These are phyloP conservation scores for Candida germanica DNA, from an alignment of 805 yeast genomes.

Conservation along the genomic window DNA sequence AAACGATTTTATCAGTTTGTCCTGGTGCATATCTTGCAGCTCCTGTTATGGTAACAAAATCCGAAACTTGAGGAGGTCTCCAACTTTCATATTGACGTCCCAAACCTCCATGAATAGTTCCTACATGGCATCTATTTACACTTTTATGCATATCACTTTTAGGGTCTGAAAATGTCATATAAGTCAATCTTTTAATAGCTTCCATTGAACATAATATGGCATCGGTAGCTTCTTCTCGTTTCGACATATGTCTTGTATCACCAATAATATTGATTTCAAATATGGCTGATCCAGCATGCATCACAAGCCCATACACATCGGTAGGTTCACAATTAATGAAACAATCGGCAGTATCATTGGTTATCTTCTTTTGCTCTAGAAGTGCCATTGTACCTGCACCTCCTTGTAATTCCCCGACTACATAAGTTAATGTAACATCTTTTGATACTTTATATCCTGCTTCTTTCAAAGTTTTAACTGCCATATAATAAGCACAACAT, in stretches of 20 bases:
- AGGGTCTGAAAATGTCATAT: slow-evolving; percentile 22
- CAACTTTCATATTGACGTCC: slow-evolving; percentile 24
- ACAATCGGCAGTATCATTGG: slow-evolving; percentile 21
- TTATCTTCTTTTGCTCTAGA: slow-evolving; percentile 18
- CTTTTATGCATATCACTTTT: slow-evolving; percentile 19
- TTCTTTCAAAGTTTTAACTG: slow-evolving; percentile 23
- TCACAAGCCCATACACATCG: slow-evolving; percentile 23
- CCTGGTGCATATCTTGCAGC: slow-evolving; percentile 32
- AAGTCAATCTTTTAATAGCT: slow-evolving; percentile 20
- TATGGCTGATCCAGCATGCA: slow-evolving; percentile 29
- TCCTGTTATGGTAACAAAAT: slow-evolving; percentile 27
- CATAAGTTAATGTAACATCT: slow-evolving; percentile 24
- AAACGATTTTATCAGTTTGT: slow-evolving; percentile 19
- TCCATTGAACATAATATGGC: slow-evolving; percentile 26
- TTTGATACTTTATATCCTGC: slow-evolving; percentile 24
- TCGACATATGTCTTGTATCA: slow-evolving; percentile 29
- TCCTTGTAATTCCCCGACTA: slow-evolving; percentile 20
- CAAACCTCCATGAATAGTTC: slow-evolving; percentile 26
- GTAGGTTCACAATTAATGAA: slow-evolving; percentile 30
- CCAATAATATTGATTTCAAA: slow-evolving; percentile 25
- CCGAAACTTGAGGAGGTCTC: slow-evolving; percentile 30
- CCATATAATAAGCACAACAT: slow-evolving; percentile 30
- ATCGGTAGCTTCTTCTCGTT: slow-evolving; percentile 29
- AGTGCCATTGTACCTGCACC: slow-evolving; percentile 28
- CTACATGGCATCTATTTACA: slow-evolving; percentile 27